A percentile compares a stretch with the other conserved stretches of the same genome.
Conservation (phyloP, 2,329 filamentous ascomycete species). For the Fusarium irregulare region DNA sequence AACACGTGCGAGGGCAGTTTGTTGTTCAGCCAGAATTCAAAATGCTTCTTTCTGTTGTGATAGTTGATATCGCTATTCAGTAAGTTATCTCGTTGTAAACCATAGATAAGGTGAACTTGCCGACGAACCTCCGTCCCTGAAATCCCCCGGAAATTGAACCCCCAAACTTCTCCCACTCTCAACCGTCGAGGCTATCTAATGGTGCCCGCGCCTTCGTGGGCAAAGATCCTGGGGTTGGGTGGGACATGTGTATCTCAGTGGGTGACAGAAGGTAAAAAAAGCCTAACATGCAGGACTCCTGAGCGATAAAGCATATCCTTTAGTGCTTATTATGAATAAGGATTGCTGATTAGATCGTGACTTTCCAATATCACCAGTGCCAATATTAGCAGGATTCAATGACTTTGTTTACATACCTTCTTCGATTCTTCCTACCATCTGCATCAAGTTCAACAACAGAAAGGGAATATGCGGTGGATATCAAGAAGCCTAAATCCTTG, state of each 20-base stretch:
- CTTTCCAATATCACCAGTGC: not conserved
- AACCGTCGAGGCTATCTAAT: constrained; percentile 33
- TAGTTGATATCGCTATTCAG: constrained; percentile 17
- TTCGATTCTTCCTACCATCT: not conserved
- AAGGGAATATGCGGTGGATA: constrained; percentile 5
- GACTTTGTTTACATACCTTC: not conserved
- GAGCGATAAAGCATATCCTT: not conserved
- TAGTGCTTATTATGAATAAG: not conserved
- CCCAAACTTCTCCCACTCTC: constrained; percentile 39
- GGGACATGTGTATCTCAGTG: constrained; percentile 27
- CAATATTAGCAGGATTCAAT: not conserved
- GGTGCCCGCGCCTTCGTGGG: constrained; percentile 35
- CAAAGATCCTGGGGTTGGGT: constrained; percentile 40
- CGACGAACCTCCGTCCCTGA: constrained; percentile 11
- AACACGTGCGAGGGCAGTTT: constrained; percentile 1
- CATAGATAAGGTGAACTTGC: constrained; percentile 32
- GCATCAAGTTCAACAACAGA: not conserved
- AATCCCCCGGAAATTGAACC: constrained; percentile 20
- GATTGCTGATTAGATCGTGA: not conserved
- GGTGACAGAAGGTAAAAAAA: not conserved
- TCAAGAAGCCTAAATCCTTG: constrained; percentile 7
- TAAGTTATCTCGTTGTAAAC: constrained; percentile 8
- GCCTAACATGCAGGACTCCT: not conserved
- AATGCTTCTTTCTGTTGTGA: constrained; percentile 9
- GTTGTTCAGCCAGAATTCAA: constrained; percentile 34